Conservation (phyloP, 352 stramenopile species). For the Phytophthora constricta region DNA sequence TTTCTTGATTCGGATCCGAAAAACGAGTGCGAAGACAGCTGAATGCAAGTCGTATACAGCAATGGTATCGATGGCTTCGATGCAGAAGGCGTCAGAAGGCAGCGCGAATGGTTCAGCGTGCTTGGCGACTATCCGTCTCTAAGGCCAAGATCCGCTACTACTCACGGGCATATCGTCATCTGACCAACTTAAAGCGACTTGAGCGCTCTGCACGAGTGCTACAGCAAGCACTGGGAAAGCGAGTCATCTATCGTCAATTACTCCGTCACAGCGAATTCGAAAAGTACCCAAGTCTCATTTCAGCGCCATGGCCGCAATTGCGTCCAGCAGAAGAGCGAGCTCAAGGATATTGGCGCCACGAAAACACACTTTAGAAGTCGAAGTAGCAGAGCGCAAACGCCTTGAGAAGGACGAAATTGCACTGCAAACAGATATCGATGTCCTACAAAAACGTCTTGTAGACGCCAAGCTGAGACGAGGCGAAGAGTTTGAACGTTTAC, state of each 20-base stretch:
- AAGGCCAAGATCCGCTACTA: slow-evolving; percentile 46
- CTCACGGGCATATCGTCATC: slow-evolving; percentile 33
- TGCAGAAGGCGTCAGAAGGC: slow-evolving; percentile 11
- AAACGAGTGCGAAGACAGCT: slow-evolving; percentile 12
- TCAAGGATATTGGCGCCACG: slow-evolving; percentile 25
- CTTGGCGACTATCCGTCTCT: slow-evolving; percentile 48
- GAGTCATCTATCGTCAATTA: slow-evolving; percentile 39
- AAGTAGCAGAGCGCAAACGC: slow-evolving; percentile 19
- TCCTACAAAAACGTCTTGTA: slow-evolving; percentile 31
- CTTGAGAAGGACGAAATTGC: slow-evolving; percentile 38
- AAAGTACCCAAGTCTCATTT: slow-evolving; percentile 38
- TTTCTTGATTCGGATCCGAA: slow-evolving; percentile 19
- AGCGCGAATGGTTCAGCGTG: slow-evolving; percentile 43
- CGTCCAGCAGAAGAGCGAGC: slow-evolving; percentile 19
- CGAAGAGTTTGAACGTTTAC: slow-evolving; percentile 56
- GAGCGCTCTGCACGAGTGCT: slow-evolving; percentile 51
- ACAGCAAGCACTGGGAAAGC: slow-evolving; percentile 46
- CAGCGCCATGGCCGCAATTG: slow-evolving; percentile 12
- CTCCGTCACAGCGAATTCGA: slow-evolving; percentile 33
- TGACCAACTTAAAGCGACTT: slow-evolving; percentile 37
- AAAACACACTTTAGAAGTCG: slow-evolving; percentile 31
- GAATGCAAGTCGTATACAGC: slow-evolving; percentile 34
- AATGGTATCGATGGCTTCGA: slow-evolving; percentile 29
- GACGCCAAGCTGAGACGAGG: slow-evolving; percentile 29
- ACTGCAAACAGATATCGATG: slow-evolving; percentile 39